phyloP scores from a whole-genome alignment of 2,329 filamentous ascomycete genomes.

The Fusarium anguioides region DNA sequence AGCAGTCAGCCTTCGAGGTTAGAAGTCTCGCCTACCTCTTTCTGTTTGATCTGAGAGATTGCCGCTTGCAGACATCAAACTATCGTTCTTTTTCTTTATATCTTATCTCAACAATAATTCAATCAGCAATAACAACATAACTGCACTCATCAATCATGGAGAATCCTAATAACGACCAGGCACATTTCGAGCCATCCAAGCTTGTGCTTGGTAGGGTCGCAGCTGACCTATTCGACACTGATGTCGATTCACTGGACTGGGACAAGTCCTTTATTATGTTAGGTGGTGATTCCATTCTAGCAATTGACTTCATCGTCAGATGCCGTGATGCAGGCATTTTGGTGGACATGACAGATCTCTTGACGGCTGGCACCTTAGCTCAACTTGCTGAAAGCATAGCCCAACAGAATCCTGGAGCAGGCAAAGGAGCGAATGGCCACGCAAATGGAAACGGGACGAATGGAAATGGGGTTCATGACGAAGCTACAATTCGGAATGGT shows the following conservation, averaged over 20 bases:
- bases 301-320: constrained; percentile 8
- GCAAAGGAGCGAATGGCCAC: not conserved
- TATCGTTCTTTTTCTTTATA: constrained; percentile 1
- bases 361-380: constrained; percentile 1
- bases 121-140: constrained; percentile 4
- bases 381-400: constrained; percentile 3
- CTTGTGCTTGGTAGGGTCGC: constrained; percentile 6
- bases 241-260: constrained; percentile 4
- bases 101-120: constrained; percentile 1
- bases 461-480: not conserved
- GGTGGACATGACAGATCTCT: constrained; percentile 1
- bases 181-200: constrained; percentile 4
- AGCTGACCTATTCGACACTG: constrained; percentile 5
- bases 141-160: not conserved
- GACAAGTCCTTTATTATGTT: constrained; percentile 5
- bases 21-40: not conserved
- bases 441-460: constrained; percentile 3
- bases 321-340: constrained; percentile 7
- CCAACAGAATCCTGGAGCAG: not conserved
- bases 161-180: not conserved
- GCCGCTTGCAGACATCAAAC: not conserved
- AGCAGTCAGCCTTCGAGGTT: not conserved
- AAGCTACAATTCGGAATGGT: not conserved
- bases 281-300: constrained; percentile 11
- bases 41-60: not conserved